A percentile compares a stretch with the other conserved stretches of the same genome.
phyloP scores from a whole-genome alignment of 306 rosid genomes.

The Luffa aegyptiaca region DNA sequence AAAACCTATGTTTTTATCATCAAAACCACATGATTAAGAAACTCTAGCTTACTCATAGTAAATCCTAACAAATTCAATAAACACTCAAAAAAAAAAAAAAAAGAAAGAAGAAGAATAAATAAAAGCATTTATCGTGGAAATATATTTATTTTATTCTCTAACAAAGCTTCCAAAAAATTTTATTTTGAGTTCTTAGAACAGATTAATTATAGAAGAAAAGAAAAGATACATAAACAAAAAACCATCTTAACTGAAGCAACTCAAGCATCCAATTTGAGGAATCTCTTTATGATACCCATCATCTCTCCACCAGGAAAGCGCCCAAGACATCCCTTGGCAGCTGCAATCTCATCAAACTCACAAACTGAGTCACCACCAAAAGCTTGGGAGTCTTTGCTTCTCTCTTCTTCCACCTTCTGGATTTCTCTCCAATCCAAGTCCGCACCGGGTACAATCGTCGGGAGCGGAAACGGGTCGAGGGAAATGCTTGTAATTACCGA shows the following conservation, averaged over 20 bases:
- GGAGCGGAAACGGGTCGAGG: slow-evolving; percentile 77
- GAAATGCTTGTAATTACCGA: slow-evolving; percentile 30
- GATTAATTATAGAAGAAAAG: not conserved
- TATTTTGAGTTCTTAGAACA: not conserved
- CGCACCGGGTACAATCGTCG: slow-evolving; percentile 41
- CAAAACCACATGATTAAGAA: no score
- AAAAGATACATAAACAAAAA: not conserved
- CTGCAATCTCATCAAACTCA: slow-evolving; percentile 60
- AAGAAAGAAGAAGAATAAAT: no score
- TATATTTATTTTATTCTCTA: not conserved
- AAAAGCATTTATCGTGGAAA: no score
- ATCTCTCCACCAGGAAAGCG: slow-evolving; percentile 92
- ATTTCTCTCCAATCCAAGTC: slow-evolving; percentile 20
- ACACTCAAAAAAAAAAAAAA: no score
- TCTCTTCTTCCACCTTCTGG: slow-evolving; percentile 23
- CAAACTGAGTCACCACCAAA: slow-evolving; percentile 61
- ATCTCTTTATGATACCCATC: slow-evolving; percentile 82
- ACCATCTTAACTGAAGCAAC: slow-evolving; percentile 4
- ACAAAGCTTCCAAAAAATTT: not conserved
- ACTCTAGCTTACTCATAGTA: no score
- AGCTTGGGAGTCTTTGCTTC: slow-evolving; percentile 21
- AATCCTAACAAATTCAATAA: no score
- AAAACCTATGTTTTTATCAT: no score
- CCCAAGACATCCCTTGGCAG: slow-evolving; percentile 82
- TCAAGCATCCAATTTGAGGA: slow-evolving; percentile 31